phyloP scores from a whole-genome alignment of 1,139 yeast species.

The Geotrichum citri-aurantii region DNA sequence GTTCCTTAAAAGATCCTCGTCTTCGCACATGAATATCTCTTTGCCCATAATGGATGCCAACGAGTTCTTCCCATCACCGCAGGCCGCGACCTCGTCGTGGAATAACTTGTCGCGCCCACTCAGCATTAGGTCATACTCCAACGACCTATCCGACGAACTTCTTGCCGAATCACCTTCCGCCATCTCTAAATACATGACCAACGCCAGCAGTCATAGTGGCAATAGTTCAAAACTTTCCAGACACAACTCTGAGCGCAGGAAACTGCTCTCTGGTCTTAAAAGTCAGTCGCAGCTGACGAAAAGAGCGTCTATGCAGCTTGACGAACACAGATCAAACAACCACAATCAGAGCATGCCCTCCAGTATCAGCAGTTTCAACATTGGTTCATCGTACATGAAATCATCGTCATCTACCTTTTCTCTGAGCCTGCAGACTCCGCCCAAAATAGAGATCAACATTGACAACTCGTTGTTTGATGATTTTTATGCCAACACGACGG shows the following conservation, averaged over 20 bases:
- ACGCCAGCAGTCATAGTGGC: background rate
- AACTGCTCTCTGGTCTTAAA: background rate
- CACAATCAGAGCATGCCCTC: background rate
- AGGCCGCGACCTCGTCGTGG: conserved; percentile 10
- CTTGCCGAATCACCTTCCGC: background rate
- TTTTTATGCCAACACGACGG: background rate
- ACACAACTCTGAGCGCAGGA: background rate
- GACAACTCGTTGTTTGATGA: background rate
- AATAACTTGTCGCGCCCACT: conserved; percentile 8
- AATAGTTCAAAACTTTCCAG: background rate
- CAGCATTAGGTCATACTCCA: conserved; percentile 8
- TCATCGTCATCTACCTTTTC: background rate
- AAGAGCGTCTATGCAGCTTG: conserved; percentile 6
- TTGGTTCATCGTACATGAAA: background rate
- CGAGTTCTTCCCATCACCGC: background rate
- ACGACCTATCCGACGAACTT: conserved; percentile 4
- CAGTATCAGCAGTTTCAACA: background rate
- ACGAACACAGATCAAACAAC: background rate
- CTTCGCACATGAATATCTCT: background rate
- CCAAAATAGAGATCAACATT: background rate
- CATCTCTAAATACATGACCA: background rate
- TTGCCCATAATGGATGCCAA: background rate
- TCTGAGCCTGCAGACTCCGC: background rate
- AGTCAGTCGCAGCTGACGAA: background rate
- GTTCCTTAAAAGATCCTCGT: background rate